These are phyloP conservation scores for Skeletonema grethae DNA, from an alignment of 108 stramenopile genomes.

Conservation along the genomic window DNA sequence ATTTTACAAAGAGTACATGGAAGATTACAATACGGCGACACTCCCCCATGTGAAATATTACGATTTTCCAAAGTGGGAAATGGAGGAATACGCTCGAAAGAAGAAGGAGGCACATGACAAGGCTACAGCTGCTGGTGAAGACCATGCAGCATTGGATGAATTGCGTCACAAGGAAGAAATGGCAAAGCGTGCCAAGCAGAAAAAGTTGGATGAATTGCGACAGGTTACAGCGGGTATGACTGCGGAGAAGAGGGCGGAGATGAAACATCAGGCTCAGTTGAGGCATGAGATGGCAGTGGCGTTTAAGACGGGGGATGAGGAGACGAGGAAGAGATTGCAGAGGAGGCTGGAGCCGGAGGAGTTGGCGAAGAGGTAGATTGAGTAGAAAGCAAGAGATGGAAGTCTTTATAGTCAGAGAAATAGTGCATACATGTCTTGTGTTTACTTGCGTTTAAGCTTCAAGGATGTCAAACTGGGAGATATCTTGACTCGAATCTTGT, in stretches of 20 bases:
- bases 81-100: conserved; percentile 83
- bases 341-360: conserved; percentile 74
- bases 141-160: conserved; percentile 49
- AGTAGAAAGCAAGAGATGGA: too few species aligned
- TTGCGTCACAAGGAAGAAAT: conserved; percentile 51
- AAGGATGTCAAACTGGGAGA: too few species aligned
- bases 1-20: conserved; percentile 89
- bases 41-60: conserved; percentile 93
- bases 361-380: conserved; percentile 17
- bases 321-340: conserved; percentile 64
- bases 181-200: conserved; percentile 39
- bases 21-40: conserved; percentile 97
- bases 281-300: conserved; percentile 82
- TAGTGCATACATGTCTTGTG: neutral
- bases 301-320: conserved; percentile 80
- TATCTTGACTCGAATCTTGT: too few species aligned
- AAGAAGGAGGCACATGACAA: conserved; percentile 50
- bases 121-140: conserved; percentile 20
- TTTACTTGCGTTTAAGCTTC: neutral
- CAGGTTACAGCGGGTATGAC: conserved; percentile 59
- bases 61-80: conserved; percentile 96
- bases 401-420: too few species aligned
- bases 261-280: conserved; percentile 76
- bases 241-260: conserved; percentile 70
- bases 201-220: conserved; percentile 56